Conservation (phyloP, 495 filamentous ascomycete genomes). For the Annulohypoxylon stygium region DNA sequence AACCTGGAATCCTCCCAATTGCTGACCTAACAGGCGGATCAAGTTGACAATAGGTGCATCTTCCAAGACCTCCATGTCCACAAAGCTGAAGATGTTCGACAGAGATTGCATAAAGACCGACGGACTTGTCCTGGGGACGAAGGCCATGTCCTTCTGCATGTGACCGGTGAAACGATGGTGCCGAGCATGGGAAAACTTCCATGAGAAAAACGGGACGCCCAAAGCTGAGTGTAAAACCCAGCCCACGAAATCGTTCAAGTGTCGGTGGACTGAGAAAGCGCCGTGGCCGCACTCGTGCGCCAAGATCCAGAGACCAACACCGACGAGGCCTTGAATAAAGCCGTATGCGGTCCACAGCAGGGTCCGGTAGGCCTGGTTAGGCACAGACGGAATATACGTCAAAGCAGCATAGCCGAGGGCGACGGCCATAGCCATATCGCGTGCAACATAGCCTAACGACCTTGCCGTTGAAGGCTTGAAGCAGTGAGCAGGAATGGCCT, state of each 20-base stretch:
- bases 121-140: slow-evolving; percentile 64
- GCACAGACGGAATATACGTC: slow-evolving; percentile 64
- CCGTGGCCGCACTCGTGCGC: slow-evolving; percentile 82
- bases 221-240: slow-evolving; percentile 75
- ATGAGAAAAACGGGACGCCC: slow-evolving; percentile 80
- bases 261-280: slow-evolving; percentile 73
- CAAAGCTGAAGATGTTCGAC: slow-evolving; percentile 51
- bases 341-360: slow-evolving; percentile 70
- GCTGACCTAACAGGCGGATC: slow-evolving; percentile 63
- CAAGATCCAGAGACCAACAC: slow-evolving; percentile 78
- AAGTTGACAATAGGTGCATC: slow-evolving; percentile 68
- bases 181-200: slow-evolving; percentile 80
- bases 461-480: slow-evolving; percentile 71
- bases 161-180: slow-evolving; percentile 76
- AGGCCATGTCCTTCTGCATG: slow-evolving; percentile 71
- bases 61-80: slow-evolving; percentile 63
- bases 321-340: slow-evolving; percentile 73
- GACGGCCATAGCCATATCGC: slow-evolving; percentile 68
- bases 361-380: slow-evolving; percentile 60
- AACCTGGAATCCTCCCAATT: slow-evolving; percentile 68
- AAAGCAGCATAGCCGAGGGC: slow-evolving; percentile 68
- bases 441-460: slow-evolving; percentile 70
- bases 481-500: slow-evolving; percentile 77
- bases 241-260: slow-evolving; percentile 75
- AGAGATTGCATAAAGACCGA: slow-evolving; percentile 55